Percentiles rank a stretch among this genome's conserved stretches.
Evolutionary conservation across 768 basidiomycete species (phyloP).

Genomic region (Leucocoprinus leucothites): DNA sequence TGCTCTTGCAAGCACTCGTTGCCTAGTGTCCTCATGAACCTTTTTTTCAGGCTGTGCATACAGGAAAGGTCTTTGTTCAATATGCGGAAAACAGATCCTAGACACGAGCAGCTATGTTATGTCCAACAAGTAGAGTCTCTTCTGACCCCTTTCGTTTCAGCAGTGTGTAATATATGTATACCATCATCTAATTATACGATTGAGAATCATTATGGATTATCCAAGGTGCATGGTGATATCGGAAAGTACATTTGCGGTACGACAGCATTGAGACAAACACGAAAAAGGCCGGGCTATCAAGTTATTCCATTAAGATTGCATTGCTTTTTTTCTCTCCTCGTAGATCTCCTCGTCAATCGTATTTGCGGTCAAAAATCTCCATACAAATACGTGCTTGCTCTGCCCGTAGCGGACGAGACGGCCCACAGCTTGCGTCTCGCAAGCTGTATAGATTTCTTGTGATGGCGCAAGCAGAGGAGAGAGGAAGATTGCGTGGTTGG

Average conservation of each 20-base stretch:
- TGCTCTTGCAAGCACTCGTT: conserved; percentile 10
- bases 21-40: conserved; percentile 11
- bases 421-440: conserved; percentile 81
- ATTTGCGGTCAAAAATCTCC: conserved; percentile 79
- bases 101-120: conserved; percentile 83
- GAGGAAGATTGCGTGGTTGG: conserved; percentile 94
- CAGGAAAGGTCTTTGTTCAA: conserved; percentile 82
- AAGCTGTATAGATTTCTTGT: conserved; percentile 82
- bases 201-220: not conserved
- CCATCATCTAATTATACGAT: not conserved
- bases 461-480: conserved; percentile 83
- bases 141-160: conserved; percentile 1
- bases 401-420: conserved; percentile 84
- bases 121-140: conserved; percentile 64
- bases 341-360: conserved; percentile 90
- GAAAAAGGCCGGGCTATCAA: not conserved
- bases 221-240: not conserved
- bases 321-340: conserved; percentile 43
- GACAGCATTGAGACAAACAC: not conserved
- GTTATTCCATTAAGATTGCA: conserved; percentile 1
- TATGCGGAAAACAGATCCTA: conserved; percentile 84
- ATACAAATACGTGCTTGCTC: conserved; percentile 74
- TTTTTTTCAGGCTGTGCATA: conserved; percentile 70
- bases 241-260: not conserved
- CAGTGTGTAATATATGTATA: not conserved